These are phyloP conservation scores for Agastache rugosa DNA, from an alignment of 257 asterid species.

Conservation along the genomic window DNA sequence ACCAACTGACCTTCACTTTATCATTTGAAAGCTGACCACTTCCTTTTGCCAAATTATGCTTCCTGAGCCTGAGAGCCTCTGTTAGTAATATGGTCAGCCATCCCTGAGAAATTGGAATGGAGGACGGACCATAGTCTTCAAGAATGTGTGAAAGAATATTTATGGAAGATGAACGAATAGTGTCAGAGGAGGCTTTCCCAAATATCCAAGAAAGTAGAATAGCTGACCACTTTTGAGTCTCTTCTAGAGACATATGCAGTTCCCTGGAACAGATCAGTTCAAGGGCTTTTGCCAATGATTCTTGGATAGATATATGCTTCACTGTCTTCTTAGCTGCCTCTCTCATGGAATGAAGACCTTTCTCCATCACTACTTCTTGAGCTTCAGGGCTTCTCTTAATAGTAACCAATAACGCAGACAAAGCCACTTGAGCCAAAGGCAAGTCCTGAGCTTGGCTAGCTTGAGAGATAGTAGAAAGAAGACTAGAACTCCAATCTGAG, in stretches of 20 bases:
- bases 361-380: constrained; percentile 78
- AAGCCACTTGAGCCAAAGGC: constrained; percentile 78
- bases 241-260: constrained; percentile 89
- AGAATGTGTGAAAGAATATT: constrained; percentile 85
- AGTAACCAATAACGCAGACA: constrained; percentile 85
- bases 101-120: constrained; percentile 92
- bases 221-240: constrained; percentile 93
- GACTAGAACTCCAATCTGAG: constrained; percentile 90
- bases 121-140: constrained; percentile 96
- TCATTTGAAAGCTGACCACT: constrained; percentile 64
- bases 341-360: constrained; percentile 91
- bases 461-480: constrained; percentile 85
- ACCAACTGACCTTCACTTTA: constrained; percentile 77
- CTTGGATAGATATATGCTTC: constrained; percentile 79
- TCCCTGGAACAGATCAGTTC: constrained; percentile 74
- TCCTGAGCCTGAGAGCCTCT: constrained; percentile 71
- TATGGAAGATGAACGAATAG: constrained; percentile 79
- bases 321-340: constrained; percentile 77
- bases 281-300: constrained; percentile 86
- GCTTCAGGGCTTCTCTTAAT: constrained; percentile 85
- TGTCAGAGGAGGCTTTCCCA: constrained; percentile 66
- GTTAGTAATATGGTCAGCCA: constrained; percentile 84
- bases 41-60: constrained; percentile 61
- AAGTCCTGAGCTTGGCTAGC: constrained; percentile 90
- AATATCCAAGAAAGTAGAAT: constrained; percentile 90